Conservation (phyloP, 768 basidiomycete species). For the Agrocybe pediades region DNA sequence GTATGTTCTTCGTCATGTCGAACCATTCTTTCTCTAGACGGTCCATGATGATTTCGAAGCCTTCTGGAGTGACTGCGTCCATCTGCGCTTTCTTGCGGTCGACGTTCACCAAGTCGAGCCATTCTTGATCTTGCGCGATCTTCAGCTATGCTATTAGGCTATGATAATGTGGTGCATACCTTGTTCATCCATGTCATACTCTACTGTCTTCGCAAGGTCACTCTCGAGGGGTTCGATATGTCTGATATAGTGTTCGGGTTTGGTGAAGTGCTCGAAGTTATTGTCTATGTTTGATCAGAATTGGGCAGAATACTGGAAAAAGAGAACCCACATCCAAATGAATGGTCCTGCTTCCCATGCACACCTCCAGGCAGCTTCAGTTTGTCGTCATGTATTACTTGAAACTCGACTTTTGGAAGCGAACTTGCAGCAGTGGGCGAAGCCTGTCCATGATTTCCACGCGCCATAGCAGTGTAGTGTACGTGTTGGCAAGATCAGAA, state of each 20-base stretch:
- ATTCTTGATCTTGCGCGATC: constrained; percentile 75
- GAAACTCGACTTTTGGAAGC: constrained; percentile 70
- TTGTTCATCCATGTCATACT: constrained; percentile 99
- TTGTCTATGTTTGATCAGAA: constrained; percentile 30
- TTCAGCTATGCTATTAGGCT: not conserved
- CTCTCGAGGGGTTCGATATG: constrained; percentile 95
- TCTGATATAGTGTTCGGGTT: constrained; percentile 87
- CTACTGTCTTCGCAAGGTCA: constrained; percentile 90
- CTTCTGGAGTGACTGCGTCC: constrained; percentile 75
- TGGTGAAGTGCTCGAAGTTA: constrained; percentile 70
- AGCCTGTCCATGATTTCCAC: constrained; percentile 32
- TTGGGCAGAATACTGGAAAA: not conserved
- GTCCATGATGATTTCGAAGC: constrained; percentile 97
- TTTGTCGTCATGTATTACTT: constrained; percentile 64
- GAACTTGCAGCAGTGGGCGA: constrained; percentile 30
- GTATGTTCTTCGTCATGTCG: constrained; percentile 93
- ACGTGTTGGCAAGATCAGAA: no score
- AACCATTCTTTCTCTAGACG: constrained; percentile 99
- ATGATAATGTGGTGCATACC: constrained; percentile 44
- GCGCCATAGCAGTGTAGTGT: constrained; percentile 41
- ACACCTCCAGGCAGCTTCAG: constrained; percentile 64
- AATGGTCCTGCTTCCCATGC: constrained; percentile 59
- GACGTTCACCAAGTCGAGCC: constrained; percentile 84
- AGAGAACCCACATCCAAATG: constrained; percentile 69
- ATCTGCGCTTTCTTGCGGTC: constrained; percentile 79